A percentile compares a stretch with the other conserved stretches of the same genome.
phyloP scores from a whole-genome alignment of 148 eudicot species.

The Fagopyrum homotropicum region DNA sequence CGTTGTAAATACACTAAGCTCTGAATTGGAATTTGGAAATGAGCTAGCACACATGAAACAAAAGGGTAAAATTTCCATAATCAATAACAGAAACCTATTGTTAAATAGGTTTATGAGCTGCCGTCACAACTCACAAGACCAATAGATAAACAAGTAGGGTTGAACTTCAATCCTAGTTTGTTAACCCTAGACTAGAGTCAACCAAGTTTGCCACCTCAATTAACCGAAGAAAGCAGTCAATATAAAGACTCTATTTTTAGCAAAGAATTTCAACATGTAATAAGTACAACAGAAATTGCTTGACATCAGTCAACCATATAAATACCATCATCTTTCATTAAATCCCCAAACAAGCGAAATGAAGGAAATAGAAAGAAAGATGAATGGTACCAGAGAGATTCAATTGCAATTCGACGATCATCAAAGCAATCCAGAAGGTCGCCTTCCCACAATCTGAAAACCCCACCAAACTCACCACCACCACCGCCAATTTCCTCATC shows the following conservation, averaged over 20 bases:
- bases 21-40: background rate
- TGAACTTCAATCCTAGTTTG: background rate
- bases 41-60: background rate
- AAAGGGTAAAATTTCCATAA: background rate
- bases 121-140: background rate
- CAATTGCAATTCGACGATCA: conserved; percentile 57
- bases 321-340: background rate
- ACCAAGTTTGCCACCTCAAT: background rate
- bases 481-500: conserved; percentile 16
- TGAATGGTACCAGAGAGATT: conserved; percentile 58
- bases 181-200: background rate
- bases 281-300: background rate
- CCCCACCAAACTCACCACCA: conserved; percentile 39
- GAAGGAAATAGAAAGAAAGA: background rate
- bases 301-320: background rate
- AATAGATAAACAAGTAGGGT: background rate
- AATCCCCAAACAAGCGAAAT: background rate
- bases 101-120: background rate
- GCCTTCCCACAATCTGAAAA: conserved; percentile 98
- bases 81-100: background rate
- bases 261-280: background rate
- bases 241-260: background rate
- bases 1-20: background rate
- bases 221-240: background rate
- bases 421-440: conserved; percentile 86